Evolutionary conservation across 1,139 yeast genomes (phyloP), one percentile per base, ranked within the genome.

Genomic region (Suhomyces bolitotheri): DNA sequence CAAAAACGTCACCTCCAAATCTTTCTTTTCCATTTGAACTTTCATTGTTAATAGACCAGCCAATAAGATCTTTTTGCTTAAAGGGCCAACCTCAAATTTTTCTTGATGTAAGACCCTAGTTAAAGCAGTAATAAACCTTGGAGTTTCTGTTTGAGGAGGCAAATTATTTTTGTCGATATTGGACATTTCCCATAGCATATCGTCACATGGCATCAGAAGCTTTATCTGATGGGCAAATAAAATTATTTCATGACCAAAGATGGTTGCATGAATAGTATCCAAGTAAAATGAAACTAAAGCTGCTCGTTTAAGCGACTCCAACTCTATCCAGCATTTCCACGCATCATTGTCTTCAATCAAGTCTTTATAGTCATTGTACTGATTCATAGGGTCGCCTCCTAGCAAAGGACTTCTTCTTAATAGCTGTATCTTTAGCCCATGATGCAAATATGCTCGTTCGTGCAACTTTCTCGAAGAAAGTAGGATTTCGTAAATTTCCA

Each of bases 371-470:
- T 39, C 40, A 23, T 24, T 29, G 10, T 31, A 31, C 23, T 26
- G 31, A 13, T 30, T 34, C 3, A 44, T 34, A 1, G 85, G 84
- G 44, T 78, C 78, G 0, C 84, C 84, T 6, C 84, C 85, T 22
- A 83, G 54, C 9, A 81, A 73, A 0, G 92, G 84, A 12, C 83
- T 78, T 49, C 92, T 66, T 41, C 89, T 63, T 33, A 84, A 59
- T 37, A 84, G 58, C 55, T 84, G 92, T 15, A 82, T 76, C 1
- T 84, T 78, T 0, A 87, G 73, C 1, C 88, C 90, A 50, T 83
- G 87, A 50, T 84, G 89, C 10, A 84, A 62, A 49, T 78, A 83
- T 0, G 86, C 84, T 28, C 94, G 56, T 51, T 83, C 92, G 52
- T 83, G 90, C 41, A 81, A 57, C 20, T 62, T 62, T 40, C 84